Conservation (phyloP, 495 filamentous ascomycete genomes). For the Rusavskia elegans region DNA sequence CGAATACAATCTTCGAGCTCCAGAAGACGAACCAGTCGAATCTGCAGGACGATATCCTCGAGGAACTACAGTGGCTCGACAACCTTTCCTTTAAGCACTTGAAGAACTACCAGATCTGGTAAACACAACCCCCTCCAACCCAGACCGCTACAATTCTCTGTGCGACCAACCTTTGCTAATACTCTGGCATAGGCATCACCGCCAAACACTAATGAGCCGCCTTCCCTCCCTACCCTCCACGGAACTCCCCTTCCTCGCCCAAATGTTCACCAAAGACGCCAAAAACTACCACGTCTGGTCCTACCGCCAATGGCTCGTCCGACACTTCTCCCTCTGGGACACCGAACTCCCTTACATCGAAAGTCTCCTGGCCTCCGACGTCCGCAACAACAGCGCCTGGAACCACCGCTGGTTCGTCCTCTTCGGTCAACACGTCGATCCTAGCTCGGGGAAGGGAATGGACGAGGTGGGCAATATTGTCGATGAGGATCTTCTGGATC, state of each 20-base stretch:
- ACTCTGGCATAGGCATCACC: conserved; percentile 51
- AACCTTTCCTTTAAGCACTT: conserved; percentile 61
- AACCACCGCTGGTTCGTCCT: conserved; percentile 87
- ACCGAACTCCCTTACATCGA: conserved; percentile 57
- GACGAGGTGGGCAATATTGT: conserved; percentile 23
- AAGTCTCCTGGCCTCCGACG: conserved; percentile 52
- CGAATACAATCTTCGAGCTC: conserved; percentile 47
- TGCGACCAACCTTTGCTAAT: not conserved
- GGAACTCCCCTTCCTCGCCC: conserved; percentile 59
- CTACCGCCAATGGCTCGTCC: conserved; percentile 85
- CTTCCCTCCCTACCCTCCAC: conserved; percentile 38
- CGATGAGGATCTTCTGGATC: conserved; percentile 46
- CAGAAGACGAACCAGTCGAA: not conserved
- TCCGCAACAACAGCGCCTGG: conserved; percentile 94
- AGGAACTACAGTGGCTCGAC: conserved; percentile 79
- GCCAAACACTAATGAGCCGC: conserved; percentile 63
- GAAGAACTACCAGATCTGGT: conserved; percentile 98
- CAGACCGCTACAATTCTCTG: not conserved
- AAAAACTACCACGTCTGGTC: conserved; percentile 99
- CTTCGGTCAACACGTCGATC: conserved; percentile 40
- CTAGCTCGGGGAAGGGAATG: conserved; percentile 6
- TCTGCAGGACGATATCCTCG: conserved; percentile 44
- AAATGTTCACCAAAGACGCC: conserved; percentile 70
- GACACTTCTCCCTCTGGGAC: conserved; percentile 62
- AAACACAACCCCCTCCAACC: too few relatives aligned